Percentiles rank a stretch among this genome's conserved stretches.
Evolutionary conservation across 2,329 filamentous ascomycete genomes (phyloP).

Genomic region (Epichloe gansuensis): DNA sequence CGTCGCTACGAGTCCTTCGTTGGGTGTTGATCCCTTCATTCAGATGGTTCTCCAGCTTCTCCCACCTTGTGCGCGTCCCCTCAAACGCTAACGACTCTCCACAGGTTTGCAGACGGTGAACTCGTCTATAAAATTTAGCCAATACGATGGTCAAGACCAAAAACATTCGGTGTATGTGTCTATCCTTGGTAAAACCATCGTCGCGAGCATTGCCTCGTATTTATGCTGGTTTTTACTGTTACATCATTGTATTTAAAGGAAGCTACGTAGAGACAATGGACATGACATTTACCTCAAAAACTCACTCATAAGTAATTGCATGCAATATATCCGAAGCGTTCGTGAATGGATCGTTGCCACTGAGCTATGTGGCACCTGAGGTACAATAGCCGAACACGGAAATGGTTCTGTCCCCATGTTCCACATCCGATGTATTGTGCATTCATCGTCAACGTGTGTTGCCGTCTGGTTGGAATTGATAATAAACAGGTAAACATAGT

Average conservation of each 20-base stretch:
- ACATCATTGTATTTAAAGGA: neutral
- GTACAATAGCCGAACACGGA: neutral
- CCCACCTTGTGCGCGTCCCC: neutral
- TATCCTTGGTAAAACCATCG: neutral
- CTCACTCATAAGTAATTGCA: neutral
- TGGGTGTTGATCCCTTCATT: neutral
- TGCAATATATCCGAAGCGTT: neutral
- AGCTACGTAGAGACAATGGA: neutral
- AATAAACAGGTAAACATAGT: neutral
- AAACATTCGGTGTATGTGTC: neutral
- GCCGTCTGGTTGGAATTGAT: neutral
- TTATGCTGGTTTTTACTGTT: neutral
- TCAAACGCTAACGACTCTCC: conserved; percentile 10
- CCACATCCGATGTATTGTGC: neutral
- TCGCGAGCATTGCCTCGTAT: neutral
- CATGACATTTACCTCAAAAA: neutral
- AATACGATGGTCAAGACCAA: neutral
- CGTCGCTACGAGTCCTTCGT: neutral
- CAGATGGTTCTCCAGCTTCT: neutral
- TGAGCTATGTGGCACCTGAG: neutral
- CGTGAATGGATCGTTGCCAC: neutral
- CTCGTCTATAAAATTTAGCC: conserved; percentile 57
- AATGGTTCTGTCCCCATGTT: neutral
- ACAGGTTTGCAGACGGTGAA: conserved; percentile 47
- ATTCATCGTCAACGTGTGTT: neutral